Conservation (phyloP, 2,329 filamentous ascomycete species). For the Fusarium continuum region DNA sequence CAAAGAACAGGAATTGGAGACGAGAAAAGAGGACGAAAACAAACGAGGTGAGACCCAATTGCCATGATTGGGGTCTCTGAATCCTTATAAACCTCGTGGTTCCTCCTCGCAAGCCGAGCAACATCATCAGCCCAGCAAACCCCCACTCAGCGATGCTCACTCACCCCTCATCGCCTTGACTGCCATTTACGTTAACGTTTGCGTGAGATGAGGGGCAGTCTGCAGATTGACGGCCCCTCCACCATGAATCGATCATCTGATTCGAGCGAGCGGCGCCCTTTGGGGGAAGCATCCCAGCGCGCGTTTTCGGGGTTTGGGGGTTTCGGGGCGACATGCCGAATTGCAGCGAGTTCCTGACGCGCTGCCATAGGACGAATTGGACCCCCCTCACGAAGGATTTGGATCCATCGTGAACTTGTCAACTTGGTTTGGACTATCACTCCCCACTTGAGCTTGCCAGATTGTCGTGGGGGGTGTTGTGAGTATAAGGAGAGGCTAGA, state of each 20-base stretch:
- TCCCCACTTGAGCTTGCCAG: constrained; percentile 28
- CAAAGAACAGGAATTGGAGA: neutral
- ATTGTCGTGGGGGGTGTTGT: too few relatives aligned
- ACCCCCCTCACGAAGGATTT: constrained; percentile 9
- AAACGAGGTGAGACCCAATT: constrained; percentile 7
- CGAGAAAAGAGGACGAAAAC: constrained; percentile 6
- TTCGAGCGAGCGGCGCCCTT: constrained; percentile 11
- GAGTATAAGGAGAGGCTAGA: too few relatives aligned
- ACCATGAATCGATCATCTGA: constrained; percentile 14
- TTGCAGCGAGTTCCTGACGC: constrained; percentile 8
- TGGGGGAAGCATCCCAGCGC: constrained; percentile 31
- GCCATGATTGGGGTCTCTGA: neutral
- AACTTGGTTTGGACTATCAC: too few relatives aligned
- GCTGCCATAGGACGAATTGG: constrained; percentile 28
- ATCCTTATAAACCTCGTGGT: constrained; percentile 28
- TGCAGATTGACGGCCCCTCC: constrained; percentile 14
- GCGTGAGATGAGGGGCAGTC: constrained; percentile 32
- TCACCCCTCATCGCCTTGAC: constrained; percentile 23
- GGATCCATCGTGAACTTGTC: constrained; percentile 34
- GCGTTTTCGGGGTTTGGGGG: constrained; percentile 43
- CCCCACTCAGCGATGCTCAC: constrained; percentile 30
- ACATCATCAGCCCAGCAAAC: neutral
- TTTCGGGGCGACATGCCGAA: constrained; percentile 24
- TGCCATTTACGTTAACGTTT: constrained; percentile 14
- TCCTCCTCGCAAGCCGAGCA: constrained; percentile 6